phyloP scores from a whole-genome alignment of 331 rosid species.

The Malus hybrid region DNA sequence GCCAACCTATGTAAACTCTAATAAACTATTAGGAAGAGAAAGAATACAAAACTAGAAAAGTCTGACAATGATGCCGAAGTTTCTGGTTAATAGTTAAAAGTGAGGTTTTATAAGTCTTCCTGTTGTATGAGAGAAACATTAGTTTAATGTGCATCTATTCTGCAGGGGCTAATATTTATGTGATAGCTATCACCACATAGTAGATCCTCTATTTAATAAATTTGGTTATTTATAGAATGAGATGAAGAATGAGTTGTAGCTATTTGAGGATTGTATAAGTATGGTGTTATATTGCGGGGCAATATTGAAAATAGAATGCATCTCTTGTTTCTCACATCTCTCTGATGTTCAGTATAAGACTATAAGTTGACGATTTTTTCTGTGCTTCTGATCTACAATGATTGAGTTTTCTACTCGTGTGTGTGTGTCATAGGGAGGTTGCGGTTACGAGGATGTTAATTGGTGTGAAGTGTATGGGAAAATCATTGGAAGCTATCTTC shows the following conservation, averaged over 20 bases:
- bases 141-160: neutral
- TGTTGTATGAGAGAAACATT: too few relatives aligned
- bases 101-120: neutral
- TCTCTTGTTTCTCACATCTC: neutral
- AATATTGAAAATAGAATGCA: neutral
- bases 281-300: neutral
- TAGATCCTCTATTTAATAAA: neutral
- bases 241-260: neutral
- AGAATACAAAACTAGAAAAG: neutral
- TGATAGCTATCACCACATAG: neutral
- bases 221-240: neutral
- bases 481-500: constrained; percentile 88
- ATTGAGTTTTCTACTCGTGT: neutral
- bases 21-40: neutral
- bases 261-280: neutral
- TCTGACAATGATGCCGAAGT: neutral
- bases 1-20: neutral
- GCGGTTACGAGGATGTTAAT: neutral
- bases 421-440: neutral
- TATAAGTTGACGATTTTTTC: neutral
- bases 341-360: too few relatives aligned
- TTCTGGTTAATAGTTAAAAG: neutral
- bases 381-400: neutral
- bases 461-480: constrained; percentile 83
- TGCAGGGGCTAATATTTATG: neutral